phyloP scores from a whole-genome alignment of 768 basidiomycete species.

The Chalciporus chontae region DNA sequence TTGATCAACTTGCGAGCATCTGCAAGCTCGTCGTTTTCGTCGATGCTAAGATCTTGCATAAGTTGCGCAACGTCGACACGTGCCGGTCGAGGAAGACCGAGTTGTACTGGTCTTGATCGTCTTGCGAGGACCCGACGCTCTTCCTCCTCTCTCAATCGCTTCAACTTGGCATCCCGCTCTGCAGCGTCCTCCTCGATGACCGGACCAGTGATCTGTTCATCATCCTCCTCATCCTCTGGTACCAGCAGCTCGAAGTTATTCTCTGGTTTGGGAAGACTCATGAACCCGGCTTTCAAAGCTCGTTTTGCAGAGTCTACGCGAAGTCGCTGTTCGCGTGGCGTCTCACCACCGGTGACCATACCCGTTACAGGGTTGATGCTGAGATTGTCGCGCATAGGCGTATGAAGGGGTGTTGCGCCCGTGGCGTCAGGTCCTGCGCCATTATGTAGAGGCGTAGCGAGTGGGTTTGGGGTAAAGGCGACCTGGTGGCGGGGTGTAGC shows the following conservation, averaged over 20 bases:
- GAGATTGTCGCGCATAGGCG: constrained; percentile 91
- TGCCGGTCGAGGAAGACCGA: constrained; percentile 79
- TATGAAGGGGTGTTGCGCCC: constrained; percentile 80
- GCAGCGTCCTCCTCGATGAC: constrained; percentile 80
- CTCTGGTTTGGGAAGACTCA: constrained; percentile 84
- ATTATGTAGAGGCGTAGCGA: constrained; percentile 75
- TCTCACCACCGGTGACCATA: constrained; percentile 52
- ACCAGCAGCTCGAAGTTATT: constrained; percentile 96
- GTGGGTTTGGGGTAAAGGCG: constrained; percentile 93
- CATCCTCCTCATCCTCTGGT: constrained; percentile 78
- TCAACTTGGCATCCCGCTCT: constrained; percentile 78
- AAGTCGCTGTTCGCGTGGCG: constrained; percentile 73
- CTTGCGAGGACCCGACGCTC: constrained; percentile 77
- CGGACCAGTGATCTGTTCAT: constrained; percentile 25
- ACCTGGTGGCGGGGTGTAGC: constrained; percentile 92
- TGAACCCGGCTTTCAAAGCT: constrained; percentile 77
- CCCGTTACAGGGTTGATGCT: constrained; percentile 78
- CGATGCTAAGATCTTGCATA: constrained; percentile 53
- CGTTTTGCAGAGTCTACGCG: constrained; percentile 65
- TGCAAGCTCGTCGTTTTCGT: constrained; percentile 43
- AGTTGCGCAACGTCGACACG: constrained; percentile 72
- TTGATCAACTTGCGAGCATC: constrained; percentile 66
- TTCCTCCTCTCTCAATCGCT: constrained; percentile 67
- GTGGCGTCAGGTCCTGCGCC: constrained; percentile 41
- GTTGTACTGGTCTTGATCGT: constrained; percentile 77